These are phyloP conservation scores for Fusarium neocosmosporiellum DNA, from an alignment of 2,329 filamentous ascomycete species.

Conservation along the genomic window DNA sequence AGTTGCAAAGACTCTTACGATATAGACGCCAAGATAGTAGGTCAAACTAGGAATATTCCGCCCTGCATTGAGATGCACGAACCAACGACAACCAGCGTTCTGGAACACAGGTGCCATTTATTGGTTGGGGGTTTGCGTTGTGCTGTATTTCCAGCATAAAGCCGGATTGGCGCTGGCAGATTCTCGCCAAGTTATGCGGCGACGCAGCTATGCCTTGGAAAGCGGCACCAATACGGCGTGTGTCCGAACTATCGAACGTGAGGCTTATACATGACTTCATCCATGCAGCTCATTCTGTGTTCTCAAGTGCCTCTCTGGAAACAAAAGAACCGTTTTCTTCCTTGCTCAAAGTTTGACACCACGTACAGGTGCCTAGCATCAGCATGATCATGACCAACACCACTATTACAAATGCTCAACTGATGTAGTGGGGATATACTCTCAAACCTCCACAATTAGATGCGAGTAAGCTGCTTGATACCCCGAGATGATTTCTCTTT, in stretches of 20 bases:
- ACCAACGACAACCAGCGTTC: conserved; percentile 4
- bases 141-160: conserved; percentile 10
- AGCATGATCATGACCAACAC: neutral
- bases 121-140: neutral
- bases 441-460: neutral
- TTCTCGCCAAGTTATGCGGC: conserved; percentile 14
- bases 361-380: neutral
- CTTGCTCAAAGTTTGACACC: neutral
- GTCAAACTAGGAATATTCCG: conserved; percentile 7
- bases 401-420: conserved; percentile 3
- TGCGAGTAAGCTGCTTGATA: neutral
- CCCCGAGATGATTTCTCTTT: conserved; percentile 2
- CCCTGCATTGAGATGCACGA: conserved; percentile 20
- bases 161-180: neutral
- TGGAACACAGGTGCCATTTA: neutral
- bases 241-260: neutral
- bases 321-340: neutral
- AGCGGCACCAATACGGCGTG: neutral
- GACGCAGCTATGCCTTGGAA: neutral
- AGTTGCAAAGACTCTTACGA: conserved; percentile 9
- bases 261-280: conserved; percentile 6
- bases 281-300: neutral
- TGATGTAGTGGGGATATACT: neutral
- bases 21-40: conserved; percentile 6
- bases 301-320: neutral